Base-by-base conservation (phyloP, 148 eudicot species). In the Cornus controversa region DNA sequence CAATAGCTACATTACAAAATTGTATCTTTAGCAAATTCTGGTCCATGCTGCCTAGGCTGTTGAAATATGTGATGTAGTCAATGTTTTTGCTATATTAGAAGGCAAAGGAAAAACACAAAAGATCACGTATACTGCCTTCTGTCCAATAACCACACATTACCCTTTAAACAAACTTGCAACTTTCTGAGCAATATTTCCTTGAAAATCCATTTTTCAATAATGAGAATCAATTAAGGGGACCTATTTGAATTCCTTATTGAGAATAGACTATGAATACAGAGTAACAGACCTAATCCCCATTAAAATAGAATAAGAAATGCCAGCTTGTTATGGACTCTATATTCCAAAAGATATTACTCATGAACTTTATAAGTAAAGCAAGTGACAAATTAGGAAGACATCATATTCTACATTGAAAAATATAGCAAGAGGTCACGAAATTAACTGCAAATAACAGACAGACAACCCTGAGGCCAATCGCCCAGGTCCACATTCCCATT, bases 1-100 rank as follows among this genome's bases (percentile, higher is more conserved):
- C 98, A 40, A 94, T 91, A 31, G 98, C 98, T 94, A 74, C 86
- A 80, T 28, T 72, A 82, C 81, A 84, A 75, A 72, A 86, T 42
- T 25, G 66, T 29, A 70, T 76, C 79, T 77, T 84, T 79, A 82
- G 81, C 34, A 53, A 76, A 77, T 23, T 67, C 77, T 67, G n/a
- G 26, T 76, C 68, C 67, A 37, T 69, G 71, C 60, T 37, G 68
- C 63, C 71, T 23, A 45, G 16, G 69, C 67, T 25, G 69, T 42
- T 42, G 4, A 78, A 71, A 28, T 22, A 27, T n/a, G 22, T 9
- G 42, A 10, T 15, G 70, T 47, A 27, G 29, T 67, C 64, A 27
- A 34, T 28, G 6, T 67, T 54, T 24, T 36, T 34, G 63, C 20
- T 25, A 31, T 66, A 47, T 22, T 37, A 47, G 50, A 57, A 45